phyloP scores from a whole-genome alignment of 108 stramenopile genomes.

The Schizochytrium sp. region DNA sequence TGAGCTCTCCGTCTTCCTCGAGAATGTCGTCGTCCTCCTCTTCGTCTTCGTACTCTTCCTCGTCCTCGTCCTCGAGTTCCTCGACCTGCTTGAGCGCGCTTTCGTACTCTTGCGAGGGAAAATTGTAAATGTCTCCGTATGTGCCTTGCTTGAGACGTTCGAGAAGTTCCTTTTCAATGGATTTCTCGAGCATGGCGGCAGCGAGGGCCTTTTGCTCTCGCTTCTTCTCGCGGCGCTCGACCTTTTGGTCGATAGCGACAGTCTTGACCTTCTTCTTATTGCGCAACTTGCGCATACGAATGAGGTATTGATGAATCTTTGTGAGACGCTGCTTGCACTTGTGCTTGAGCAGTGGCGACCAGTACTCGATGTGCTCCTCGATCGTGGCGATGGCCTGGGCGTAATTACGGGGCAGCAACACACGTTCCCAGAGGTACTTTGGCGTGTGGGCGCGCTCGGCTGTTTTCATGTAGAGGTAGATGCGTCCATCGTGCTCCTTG shows the following conservation, averaged over 20 bases:
- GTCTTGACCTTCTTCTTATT: conserved; percentile 73
- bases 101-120: conserved; percentile 72
- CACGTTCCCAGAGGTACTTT: conserved; percentile 95
- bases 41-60: conserved; percentile 55
- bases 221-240: not conserved
- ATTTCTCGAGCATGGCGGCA: conserved; percentile 79
- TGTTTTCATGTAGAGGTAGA: conserved; percentile 87
- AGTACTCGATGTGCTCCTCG: conserved; percentile 83
- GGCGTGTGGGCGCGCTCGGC: conserved; percentile 92
- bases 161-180: conserved; percentile 86
- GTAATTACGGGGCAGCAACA: conserved; percentile 78
- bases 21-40: not conserved
- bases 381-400: conserved; percentile 75
- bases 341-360: conserved; percentile 74
- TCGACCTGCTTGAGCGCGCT: conserved; percentile 61
- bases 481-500: conserved; percentile 80
- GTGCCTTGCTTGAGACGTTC: conserved; percentile 83
- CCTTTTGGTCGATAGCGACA: conserved; percentile 65
- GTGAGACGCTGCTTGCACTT: conserved; percentile 95
- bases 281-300: conserved; percentile 89
- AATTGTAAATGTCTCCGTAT: conserved; percentile 95
- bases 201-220: conserved; percentile 27
- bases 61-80: conserved; percentile 55
- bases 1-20: conserved; percentile 26
- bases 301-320: conserved; percentile 93